Percentiles rank a stretch among this genome's conserved stretches.
Evolutionary conservation across 805 yeast genomes (phyloP).

Genomic region (Candida tammaniensis): DNA sequence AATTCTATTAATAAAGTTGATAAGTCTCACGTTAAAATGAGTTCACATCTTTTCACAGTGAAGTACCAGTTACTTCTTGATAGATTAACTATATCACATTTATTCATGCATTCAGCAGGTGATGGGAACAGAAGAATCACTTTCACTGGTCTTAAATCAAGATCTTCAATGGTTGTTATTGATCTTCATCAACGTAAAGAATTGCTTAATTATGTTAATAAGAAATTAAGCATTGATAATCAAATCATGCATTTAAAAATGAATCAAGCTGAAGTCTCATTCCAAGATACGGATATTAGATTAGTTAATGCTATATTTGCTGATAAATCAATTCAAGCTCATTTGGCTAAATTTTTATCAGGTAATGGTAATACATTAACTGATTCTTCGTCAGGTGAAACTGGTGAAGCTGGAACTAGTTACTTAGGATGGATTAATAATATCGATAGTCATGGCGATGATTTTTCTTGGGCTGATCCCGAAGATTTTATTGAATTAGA

Average conservation of each 20-base stretch:
- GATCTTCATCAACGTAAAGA: slow-evolving; percentile 41
- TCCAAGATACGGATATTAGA: slow-evolving; percentile 66
- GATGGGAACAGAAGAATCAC: slow-evolving; percentile 23
- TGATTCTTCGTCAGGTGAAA: slow-evolving; percentile 13
- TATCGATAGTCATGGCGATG: slow-evolving; percentile 25
- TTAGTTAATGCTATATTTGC: slow-evolving; percentile 62
- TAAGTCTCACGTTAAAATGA: slow-evolving; percentile 32
- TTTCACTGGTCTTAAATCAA: slow-evolving; percentile 39
- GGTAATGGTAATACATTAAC: slow-evolving; percentile 5
- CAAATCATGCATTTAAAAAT: slow-evolving; percentile 52
- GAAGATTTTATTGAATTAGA: slow-evolving; percentile 78
- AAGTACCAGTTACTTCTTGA: slow-evolving; percentile 40
- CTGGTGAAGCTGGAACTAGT: slow-evolving; percentile 3
- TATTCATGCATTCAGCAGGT: slow-evolving; percentile 28
- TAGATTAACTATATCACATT: slow-evolving; percentile 38
- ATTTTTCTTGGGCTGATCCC: slow-evolving; percentile 62
- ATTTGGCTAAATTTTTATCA: slow-evolving; percentile 13
- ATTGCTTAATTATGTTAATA: slow-evolving; percentile 34
- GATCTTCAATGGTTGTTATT: slow-evolving; percentile 29
- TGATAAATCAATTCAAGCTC: slow-evolving; percentile 42
- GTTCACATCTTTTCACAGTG: slow-evolving; percentile 39
- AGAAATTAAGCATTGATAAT: slow-evolving; percentile 33
- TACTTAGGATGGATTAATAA: slow-evolving; percentile 22
- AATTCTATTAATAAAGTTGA: slow-evolving; percentile 11
- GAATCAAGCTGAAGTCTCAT: slow-evolving; percentile 68